Percentiles rank a stretch among this genome's conserved stretches.
Evolutionary conservation across 768 basidiomycete species (phyloP).

Genomic region (Boletus tomentosulus): DNA sequence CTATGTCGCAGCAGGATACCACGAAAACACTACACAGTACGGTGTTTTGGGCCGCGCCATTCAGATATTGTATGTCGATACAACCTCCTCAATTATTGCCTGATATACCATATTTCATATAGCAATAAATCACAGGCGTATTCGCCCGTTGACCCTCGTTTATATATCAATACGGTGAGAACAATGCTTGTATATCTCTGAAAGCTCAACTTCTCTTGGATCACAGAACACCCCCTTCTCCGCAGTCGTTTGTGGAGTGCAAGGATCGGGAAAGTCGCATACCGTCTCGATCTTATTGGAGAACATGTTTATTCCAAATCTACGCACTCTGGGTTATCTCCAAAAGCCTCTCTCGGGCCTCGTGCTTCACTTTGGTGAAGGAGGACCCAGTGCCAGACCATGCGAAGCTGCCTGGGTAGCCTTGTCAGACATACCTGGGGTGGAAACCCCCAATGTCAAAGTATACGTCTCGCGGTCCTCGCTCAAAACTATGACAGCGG

Average conservation of each 20-base stretch:
- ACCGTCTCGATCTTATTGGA: constrained; percentile 67
- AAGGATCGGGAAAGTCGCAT: constrained; percentile 75
- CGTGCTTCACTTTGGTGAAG: constrained; percentile 68
- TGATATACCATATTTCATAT: constrained; percentile 12
- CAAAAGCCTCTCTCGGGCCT: constrained; percentile 56
- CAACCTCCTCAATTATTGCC: background rate
- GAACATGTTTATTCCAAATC: constrained; percentile 59
- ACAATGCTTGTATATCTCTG: background rate
- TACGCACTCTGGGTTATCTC: constrained; percentile 46
- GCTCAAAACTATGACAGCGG: constrained; percentile 53
- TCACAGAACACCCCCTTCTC: constrained; percentile 69
- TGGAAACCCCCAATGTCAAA: constrained; percentile 31
- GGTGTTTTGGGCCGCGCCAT: constrained; percentile 55
- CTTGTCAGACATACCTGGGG: constrained; percentile 31
- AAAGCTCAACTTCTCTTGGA: background rate
- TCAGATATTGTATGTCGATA: constrained; percentile 39
- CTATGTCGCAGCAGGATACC: constrained; percentile 32
- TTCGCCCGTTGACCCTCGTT: constrained; percentile 41
- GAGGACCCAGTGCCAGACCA: constrained; percentile 52
- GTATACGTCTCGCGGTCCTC: constrained; percentile 63
- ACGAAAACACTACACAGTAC: constrained; percentile 46
- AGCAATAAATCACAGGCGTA: constrained; percentile 31
- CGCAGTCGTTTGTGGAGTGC: constrained; percentile 71
- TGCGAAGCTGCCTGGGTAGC: constrained; percentile 66
- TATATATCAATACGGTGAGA: constrained; percentile 67